Percentiles rank a stretch among this genome's conserved stretches.
phyloP scores from a whole-genome alignment of 1,284 basidiomycete species.

The Singerocomus rubriflavus region DNA sequence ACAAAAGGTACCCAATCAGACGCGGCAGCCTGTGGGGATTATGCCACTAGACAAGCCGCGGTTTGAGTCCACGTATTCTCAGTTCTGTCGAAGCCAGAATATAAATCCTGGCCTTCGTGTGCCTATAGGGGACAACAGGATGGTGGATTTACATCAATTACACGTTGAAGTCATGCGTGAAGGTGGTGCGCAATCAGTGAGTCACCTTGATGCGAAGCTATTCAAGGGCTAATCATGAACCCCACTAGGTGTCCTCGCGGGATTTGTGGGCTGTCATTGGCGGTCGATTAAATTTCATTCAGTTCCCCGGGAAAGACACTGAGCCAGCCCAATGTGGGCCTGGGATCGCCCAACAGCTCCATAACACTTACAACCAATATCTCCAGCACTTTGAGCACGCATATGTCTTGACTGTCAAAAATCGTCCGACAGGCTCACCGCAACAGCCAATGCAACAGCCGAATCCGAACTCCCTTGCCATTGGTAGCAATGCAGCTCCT shows the following conservation, averaged over 20 bases:
- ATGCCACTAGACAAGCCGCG: constrained; percentile 45
- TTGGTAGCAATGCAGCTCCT: constrained; percentile 17
- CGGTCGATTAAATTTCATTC: constrained; percentile 58
- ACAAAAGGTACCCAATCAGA: constrained; percentile 25
- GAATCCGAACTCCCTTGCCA: constrained; percentile 8
- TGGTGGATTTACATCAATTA: constrained; percentile 54
- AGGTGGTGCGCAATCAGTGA: constrained; percentile 50
- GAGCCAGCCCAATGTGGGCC: constrained; percentile 60
- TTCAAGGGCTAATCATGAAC: constrained; percentile 3
- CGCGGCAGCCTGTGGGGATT: constrained; percentile 15
- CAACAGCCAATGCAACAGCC: constrained; percentile 19
- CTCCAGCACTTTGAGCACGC: constrained; percentile 55
- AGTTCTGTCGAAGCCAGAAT: constrained; percentile 42
- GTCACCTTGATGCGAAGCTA: constrained; percentile 16
- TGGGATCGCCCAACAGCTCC: constrained; percentile 54
- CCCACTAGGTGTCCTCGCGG: constrained; percentile 48
- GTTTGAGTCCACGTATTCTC: constrained; percentile 50
- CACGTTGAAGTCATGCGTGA: constrained; percentile 56
- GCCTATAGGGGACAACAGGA: constrained; percentile 47
- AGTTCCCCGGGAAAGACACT: constrained; percentile 53
- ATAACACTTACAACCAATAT: constrained; percentile 57
- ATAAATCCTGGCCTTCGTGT: constrained; percentile 39
- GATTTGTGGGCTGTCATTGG: constrained; percentile 66
- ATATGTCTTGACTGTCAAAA: constrained; percentile 40
- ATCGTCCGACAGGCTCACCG: constrained; percentile 17